A percentile compares a stretch with the other conserved stretches of the same genome.
Evolutionary conservation across 2,329 filamentous ascomycete species (phyloP).

Genomic region (Tolypocladium album): DNA sequence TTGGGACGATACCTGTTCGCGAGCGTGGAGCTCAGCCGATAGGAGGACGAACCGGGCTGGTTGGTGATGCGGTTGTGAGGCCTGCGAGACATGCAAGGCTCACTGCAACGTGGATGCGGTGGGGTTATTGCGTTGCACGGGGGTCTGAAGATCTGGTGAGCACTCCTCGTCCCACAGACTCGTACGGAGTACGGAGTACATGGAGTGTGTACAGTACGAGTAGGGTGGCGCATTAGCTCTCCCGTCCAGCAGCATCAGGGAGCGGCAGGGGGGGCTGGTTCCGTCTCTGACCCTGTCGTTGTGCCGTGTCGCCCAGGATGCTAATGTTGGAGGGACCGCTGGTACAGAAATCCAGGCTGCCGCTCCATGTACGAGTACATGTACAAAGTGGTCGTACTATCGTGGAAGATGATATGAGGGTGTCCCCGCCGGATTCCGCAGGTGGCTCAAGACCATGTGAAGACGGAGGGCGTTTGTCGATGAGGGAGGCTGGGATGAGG

Average conservation of each 20-base stretch:
- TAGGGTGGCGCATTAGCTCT: conserved; percentile 10
- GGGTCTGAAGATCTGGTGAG: not conserved
- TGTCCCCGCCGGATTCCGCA: not conserved
- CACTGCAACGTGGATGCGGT: not conserved
- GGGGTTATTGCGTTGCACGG: not conserved
- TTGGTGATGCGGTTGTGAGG: not conserved
- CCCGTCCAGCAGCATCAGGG: conserved; percentile 4
- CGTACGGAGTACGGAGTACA: too few species aligned
- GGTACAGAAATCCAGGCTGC: not conserved
- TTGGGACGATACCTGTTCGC: not conserved
- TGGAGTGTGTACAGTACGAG: not conserved
- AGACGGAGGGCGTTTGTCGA: not conserved
- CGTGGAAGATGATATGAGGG: not conserved
- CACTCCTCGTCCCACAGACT: not conserved
- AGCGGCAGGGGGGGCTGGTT: not conserved
- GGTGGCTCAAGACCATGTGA: not conserved
- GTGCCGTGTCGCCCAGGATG: not conserved
- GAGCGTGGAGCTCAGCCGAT: conserved; percentile 4
- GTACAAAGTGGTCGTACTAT: not conserved
- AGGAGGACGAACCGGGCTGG: conserved; percentile 1
- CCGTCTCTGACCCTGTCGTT: not conserved
- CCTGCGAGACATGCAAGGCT: not conserved
- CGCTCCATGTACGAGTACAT: not conserved
- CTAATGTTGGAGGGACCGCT: not conserved
- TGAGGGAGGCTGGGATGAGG: not conserved